Percentiles rank a stretch among this genome's conserved stretches.
Evolutionary conservation across 345 rosid genomes (phyloP).

Genomic region (Moricandia moricandioides): DNA sequence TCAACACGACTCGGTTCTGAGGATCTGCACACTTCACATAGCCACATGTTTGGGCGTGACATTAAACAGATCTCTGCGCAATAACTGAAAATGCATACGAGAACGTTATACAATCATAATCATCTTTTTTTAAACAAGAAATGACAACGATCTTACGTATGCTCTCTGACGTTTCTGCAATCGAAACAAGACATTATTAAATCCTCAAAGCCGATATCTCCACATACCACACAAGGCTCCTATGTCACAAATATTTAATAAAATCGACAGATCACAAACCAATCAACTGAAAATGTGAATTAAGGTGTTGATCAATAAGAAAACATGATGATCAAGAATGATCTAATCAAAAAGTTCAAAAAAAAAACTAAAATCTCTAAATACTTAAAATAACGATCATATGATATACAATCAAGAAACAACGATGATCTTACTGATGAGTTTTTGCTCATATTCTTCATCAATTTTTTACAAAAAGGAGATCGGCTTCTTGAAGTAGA

Average conservation of each 20-base stretch:
- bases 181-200: constrained; percentile 23
- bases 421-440: constrained; percentile 7
- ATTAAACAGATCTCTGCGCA: constrained; percentile 3
- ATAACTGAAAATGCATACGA: neutral
- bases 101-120: neutral
- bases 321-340: neutral
- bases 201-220: neutral
- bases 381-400: no score
- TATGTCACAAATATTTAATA: neutral
- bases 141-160: constrained; percentile 17
- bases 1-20: neutral
- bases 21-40: constrained; percentile 29
- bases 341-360: neutral
- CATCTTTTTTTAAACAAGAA: neutral
- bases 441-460: constrained; percentile 2
- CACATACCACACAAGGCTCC: constrained; percentile 29
- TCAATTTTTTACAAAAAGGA: neutral
- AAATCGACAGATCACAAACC: neutral
- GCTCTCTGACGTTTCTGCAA: constrained; percentile 29
- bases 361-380: neutral
- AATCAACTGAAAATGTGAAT: neutral
- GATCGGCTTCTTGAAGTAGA: constrained; percentile 22
- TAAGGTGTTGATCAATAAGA: neutral
- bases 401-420: neutral
- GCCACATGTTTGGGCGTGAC: constrained; percentile 20